These are phyloP conservation scores for Colletotrichum endophyticum DNA, from an alignment of 2,329 filamentous ascomycete species.

Conservation along the genomic window DNA sequence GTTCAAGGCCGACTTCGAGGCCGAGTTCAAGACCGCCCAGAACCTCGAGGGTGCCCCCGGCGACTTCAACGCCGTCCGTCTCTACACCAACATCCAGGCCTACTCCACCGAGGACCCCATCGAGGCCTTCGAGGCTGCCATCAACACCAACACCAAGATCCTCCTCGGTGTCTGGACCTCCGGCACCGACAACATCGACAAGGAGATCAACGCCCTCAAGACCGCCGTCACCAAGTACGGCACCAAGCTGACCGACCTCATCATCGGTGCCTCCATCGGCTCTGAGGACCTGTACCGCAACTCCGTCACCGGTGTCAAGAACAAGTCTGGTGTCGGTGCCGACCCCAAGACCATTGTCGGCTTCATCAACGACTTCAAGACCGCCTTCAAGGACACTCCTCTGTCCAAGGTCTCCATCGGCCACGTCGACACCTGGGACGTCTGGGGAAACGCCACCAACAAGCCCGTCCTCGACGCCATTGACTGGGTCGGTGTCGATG, in stretches of 20 bases:
- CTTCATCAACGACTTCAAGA: conserved; percentile 70
- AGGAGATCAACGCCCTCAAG: conserved; percentile 65
- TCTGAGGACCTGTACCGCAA: conserved; percentile 71
- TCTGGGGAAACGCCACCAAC: conserved; percentile 65
- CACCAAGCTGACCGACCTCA: conserved; percentile 55
- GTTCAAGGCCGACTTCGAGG: conserved; percentile 54
- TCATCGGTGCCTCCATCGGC: conserved; percentile 70
- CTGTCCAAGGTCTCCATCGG: conserved; percentile 59
- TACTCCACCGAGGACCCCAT: conserved; percentile 76
- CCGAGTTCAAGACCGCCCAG: conserved; percentile 50
- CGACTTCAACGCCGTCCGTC: conserved; percentile 62
- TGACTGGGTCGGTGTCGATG: conserved; percentile 70
- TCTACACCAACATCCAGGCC: conserved; percentile 73
- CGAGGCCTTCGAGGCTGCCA: conserved; percentile 77
- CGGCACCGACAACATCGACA: conserved; percentile 57
- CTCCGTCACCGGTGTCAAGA: conserved; percentile 64
- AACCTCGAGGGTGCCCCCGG: conserved; percentile 51
- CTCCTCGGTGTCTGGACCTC: conserved; percentile 71
- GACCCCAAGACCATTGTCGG: conserved; percentile 62
- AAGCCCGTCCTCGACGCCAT: conserved; percentile 63
- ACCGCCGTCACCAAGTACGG: conserved; percentile 60
- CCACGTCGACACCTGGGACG: conserved; percentile 74
- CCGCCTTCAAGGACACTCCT: conserved; percentile 53
- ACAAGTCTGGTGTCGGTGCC: conserved; percentile 66
- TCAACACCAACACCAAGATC: conserved; percentile 63